Base-by-base conservation (phyloP, 495 filamentous ascomycete genomes). In the Endocarpon pusillum region DNA sequence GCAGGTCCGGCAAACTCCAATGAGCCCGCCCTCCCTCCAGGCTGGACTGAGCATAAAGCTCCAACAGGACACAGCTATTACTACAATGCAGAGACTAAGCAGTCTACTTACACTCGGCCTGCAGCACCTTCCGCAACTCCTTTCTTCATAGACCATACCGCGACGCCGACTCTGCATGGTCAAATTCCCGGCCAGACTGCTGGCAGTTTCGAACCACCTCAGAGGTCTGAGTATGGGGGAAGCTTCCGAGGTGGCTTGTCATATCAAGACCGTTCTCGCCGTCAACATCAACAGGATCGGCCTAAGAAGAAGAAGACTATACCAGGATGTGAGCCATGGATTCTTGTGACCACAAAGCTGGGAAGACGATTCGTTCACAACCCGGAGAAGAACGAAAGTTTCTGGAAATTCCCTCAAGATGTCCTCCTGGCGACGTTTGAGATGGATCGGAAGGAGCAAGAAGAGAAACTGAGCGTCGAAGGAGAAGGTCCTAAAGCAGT, bases 31-130 rank as follows among this genome's bases (percentile, higher is more conserved):
- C 59, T 94, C 3, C 74, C 75, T 5, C 65, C 73, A 16, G 87
- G 81, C 16, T 96, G 86, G 86, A 82, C 81, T 18, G 81, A 92
- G 54, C 85, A 94, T 55, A 84, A 78, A 61, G 81, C 87, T 37
- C 85, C 85, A 11, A 20, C 21, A 79, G 76, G 86, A 4, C 84
- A 91, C 48, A 62, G 68, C 10, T 94, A 92, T 55, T 94, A 86
- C 51, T 89, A 91, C 58, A 80, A 93, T 57, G 59, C 73, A n/a
- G 54, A 64, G 20, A 94, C 83, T 0, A 86, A 91, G 47, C 60
- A 79, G 48, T 94, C 87, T 1, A 93, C 85, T 24, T 94, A 93
- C 48, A 75, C 66, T 14, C 69, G 80, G 30, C 85, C 55, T 20
- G 39, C 47, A 23, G 37, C 50, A 17, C 37, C 55, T 21, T 18